Percentiles rank a stretch among this genome's conserved stretches.
Evolutionary conservation across 1,284 basidiomycete species (phyloP).

Genomic region (Tylopilus sp.): DNA sequence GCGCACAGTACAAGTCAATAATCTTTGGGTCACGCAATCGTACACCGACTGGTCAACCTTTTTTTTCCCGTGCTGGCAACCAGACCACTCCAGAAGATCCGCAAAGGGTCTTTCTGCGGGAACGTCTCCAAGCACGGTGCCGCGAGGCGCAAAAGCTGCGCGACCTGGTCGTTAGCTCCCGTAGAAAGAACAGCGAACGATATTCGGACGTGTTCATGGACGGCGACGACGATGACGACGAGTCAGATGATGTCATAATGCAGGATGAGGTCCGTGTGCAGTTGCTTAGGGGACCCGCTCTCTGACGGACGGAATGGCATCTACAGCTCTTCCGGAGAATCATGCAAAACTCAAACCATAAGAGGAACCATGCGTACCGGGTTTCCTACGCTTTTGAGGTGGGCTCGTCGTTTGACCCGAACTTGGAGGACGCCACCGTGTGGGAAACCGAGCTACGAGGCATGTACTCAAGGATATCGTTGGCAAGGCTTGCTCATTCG

Average conservation of each 20-base stretch:
- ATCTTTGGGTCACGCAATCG: slow-evolving; percentile 20
- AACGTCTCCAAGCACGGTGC: slow-evolving; percentile 71
- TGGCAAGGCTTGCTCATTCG: not conserved
- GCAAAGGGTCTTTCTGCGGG: slow-evolving; percentile 63
- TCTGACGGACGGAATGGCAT: slow-evolving; percentile 5
- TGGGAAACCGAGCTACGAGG: slow-evolving; percentile 69
- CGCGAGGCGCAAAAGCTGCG: slow-evolving; percentile 68
- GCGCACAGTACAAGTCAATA: slow-evolving; percentile 58
- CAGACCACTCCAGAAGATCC: slow-evolving; percentile 46
- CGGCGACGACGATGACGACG: slow-evolving; percentile 64
- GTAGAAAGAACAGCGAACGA: slow-evolving; percentile 55
- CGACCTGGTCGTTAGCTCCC: slow-evolving; percentile 56
- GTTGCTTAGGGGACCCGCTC: slow-evolving; percentile 7
- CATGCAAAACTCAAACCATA: slow-evolving; percentile 62
- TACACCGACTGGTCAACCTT: slow-evolving; percentile 2
- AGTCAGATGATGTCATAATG: slow-evolving; percentile 59
- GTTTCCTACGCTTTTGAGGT: slow-evolving; percentile 75
- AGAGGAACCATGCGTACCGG: slow-evolving; percentile 61
- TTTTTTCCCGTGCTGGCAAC: slow-evolving; percentile 19
- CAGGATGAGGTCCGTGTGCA: slow-evolving; percentile 66
- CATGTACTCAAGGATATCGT: slow-evolving; percentile 22
- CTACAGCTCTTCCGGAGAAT: slow-evolving; percentile 73
- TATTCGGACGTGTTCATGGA: slow-evolving; percentile 62
- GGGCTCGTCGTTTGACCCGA: slow-evolving; percentile 79
- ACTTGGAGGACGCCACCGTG: slow-evolving; percentile 65